Percentiles rank a stretch among this genome's conserved stretches.
Evolutionary conservation across 2,329 filamentous ascomycete species (phyloP).

Genomic region (Penicillium sumatraense): DNA sequence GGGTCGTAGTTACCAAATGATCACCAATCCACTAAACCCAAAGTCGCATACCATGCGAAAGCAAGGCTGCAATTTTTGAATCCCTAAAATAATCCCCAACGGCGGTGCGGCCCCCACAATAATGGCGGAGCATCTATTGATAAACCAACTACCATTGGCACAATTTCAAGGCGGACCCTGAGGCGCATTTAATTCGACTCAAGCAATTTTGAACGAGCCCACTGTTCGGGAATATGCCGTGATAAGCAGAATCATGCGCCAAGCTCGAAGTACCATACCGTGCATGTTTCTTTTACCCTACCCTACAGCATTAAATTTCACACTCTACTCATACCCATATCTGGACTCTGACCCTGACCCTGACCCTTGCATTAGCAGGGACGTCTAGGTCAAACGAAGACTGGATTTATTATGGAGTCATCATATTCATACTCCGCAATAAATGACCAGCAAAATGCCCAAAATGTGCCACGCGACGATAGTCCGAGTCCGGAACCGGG

Average conservation of each 20-base stretch:
- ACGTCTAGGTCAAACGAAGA: too few species aligned
- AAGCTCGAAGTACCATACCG: neutral
- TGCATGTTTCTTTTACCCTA: too few species aligned
- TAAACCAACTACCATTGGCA: neutral
- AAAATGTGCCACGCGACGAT: neutral
- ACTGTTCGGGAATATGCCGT: neutral
- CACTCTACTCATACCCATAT: neutral
- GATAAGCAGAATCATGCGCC: neutral
- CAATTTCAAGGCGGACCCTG: neutral
- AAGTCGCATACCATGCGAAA: neutral
- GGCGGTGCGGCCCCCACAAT: slow-evolving; percentile 1
- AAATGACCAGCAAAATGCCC: neutral
- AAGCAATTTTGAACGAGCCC: neutral
- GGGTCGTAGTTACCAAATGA: neutral
- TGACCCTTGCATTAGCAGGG: neutral
- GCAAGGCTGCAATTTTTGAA: neutral
- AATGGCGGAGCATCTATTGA: slow-evolving; percentile 1
- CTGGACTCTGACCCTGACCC: neutral
- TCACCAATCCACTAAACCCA: neutral
- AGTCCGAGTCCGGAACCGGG: neutral
- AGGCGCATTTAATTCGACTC: neutral
- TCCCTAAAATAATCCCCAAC: neutral
- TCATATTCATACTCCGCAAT: neutral
- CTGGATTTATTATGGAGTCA: neutral
- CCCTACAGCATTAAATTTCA: neutral